Base-by-base conservation (phyloP, 352 stramenopile species). In the Blastocystis sp. region DNA sequence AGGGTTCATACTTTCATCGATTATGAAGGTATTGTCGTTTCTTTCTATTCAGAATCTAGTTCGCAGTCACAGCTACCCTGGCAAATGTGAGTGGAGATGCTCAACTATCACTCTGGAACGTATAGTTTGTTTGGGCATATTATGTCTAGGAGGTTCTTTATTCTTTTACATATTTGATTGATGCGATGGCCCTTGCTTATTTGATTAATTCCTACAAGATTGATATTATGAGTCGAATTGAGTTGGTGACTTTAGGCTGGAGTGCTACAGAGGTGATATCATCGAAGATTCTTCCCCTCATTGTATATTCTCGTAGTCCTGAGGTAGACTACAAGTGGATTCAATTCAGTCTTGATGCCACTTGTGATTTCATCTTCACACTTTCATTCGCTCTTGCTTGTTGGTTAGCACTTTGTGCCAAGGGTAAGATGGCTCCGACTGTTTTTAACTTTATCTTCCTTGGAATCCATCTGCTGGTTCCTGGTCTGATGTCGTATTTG, bases 301-400 rank as follows among this genome's bases (percentile, higher is more conserved):
- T 75, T 24, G 9, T 75, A 12, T 75, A 75, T 29, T 75, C 63
- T 6, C 27, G 63, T 9, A 75, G 29, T 24, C 63, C 63, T 16
- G 63, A 75, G 5, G 63, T 75, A 5, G 63, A 75, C 39, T 75
- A 75, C 37, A 75, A 75, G 37, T 75, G 63, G 63, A 43, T 75
- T 16, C 63, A 75, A 29, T 75, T 75, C 63, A 54, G 32, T 54
- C 63, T 75, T 6, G 63, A 75, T 29, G 63, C 63, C 1, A 54
- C 63, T 5, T 75, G 21, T 42, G 63, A 75, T 54, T 54, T 75
- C 2, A 49, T 75, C 6, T 75, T 75, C 37, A 75, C 3, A 6
- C 16, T 75, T 16, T 75, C 63, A 19, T 75, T 75, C 37, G 3
- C 32, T 24, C 29, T 75, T 5, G 29, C 63, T 49, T 29, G 16